Evolutionary conservation across 1,284 basidiomycete genomes (phyloP), one percentile per base, ranked within the genome.

Genomic region (Peniophora sp.): DNA sequence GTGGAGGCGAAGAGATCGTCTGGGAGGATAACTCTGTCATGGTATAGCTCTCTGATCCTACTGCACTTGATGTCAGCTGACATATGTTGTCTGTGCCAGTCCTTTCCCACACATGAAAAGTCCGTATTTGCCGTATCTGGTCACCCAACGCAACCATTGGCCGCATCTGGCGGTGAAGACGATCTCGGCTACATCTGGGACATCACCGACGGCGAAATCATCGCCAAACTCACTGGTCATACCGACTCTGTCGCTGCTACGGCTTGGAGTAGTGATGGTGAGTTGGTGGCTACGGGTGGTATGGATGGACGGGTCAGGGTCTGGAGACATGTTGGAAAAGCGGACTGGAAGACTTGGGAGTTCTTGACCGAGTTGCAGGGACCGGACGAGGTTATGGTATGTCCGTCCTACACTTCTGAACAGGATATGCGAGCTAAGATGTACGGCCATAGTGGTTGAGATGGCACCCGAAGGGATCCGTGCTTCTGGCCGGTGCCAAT

Each of bases 271-370:
- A 63, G 73, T 3, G 93, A 97, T 63, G 96, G 97, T 10, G 86
- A 96, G 66, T 77, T 96, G 76, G 78, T 96, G 52, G 86, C 96
- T 12, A 97, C 94, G 0, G 96, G 93, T 17, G 95, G 96, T 0
- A 97, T 99, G 92, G 96, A 99, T 63, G 96, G 97, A 9, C 86
- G 83, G 62, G 85, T 98, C 20, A 78, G 93, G 55, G 73, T 99
- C 52, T 99, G 95, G 95, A 73, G 85, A 64, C 76, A 88, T 60
- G 85, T 91, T 12, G 83, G 82, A 12, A 83, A 75, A 54, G 82
- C 85, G 46, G 72, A 85, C 52, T 93, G 82, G 70, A 78, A 72
- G 55, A 77, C 72, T 49, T 99, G 96, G 94, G 92, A 94, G 65
- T 95, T 97, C 65, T 71, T 97, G 63, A 92, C 90, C 8, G 89